A percentile compares a stretch with the other conserved stretches of the same genome.
Conservation (phyloP, 129 eudicot genomes). For the Glebionis coronaria region DNA sequence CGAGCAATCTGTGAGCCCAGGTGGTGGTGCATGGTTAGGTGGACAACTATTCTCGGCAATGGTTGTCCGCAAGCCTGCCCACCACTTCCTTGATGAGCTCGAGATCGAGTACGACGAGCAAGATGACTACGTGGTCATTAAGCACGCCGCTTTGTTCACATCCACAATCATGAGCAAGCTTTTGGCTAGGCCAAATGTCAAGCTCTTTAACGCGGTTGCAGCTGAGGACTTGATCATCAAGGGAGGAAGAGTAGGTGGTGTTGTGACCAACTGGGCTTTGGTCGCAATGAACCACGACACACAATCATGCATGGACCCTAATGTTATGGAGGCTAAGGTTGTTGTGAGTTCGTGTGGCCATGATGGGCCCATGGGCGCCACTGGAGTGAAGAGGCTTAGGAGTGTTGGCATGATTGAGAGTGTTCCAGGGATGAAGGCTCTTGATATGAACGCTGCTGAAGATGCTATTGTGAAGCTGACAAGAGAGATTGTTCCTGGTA, state of each 20-base stretch:
- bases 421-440: conserved; percentile 71
- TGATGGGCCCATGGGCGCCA: conserved; percentile 79
- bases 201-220: conserved; percentile 71
- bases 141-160: conserved; percentile 69
- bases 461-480: conserved; percentile 64
- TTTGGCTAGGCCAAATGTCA: conserved; percentile 65
- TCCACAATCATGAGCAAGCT: conserved; percentile 72
- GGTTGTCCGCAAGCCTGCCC: conserved; percentile 72
- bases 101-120: conserved; percentile 59
- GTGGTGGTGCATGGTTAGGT: conserved; percentile 82
- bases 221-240: conserved; percentile 69
- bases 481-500: conserved; percentile 66
- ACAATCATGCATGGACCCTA: conserved; percentile 76
- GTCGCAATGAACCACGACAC: conserved; percentile 73
- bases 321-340: conserved; percentile 69
- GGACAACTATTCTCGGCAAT: conserved; percentile 80
- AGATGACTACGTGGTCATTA: conserved; percentile 63
- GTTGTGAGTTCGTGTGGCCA: conserved; percentile 76
- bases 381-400: conserved; percentile 64
- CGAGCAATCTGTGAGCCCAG: conserved; percentile 77
- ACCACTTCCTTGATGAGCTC: conserved; percentile 64
- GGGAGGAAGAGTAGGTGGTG: conserved; percentile 53
- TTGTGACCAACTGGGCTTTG: conserved; percentile 71
- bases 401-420: conserved; percentile 59
- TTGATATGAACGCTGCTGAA: conserved; percentile 79